Conservation (phyloP, 2,329 filamentous ascomycete genomes). For the Cercospora beticola region DNA sequence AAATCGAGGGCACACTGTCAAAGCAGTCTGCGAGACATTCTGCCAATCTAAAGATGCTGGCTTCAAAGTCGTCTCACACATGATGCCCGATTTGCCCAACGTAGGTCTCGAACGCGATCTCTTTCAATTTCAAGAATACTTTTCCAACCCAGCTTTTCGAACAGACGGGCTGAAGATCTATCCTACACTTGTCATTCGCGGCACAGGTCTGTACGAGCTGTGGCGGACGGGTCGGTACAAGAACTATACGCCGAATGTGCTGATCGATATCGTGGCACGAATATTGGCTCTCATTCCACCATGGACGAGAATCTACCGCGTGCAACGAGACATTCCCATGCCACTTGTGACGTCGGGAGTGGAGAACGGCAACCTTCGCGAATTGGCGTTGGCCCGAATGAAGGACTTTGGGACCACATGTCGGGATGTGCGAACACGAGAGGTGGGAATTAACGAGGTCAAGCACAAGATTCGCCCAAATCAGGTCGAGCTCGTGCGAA, state of each 20-base stretch:
- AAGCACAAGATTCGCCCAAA: conserved; percentile 98
- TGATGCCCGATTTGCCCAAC: conserved; percentile 99
- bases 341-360: conserved; percentile 97
- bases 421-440: conserved; percentile 90
- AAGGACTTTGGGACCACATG: conserved; percentile 98
- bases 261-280: conserved; percentile 94
- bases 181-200: conserved; percentile 92
- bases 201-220: conserved; percentile 92
- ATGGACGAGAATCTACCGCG: conserved; percentile 97
- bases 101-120: conserved; percentile 98
- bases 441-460: conserved; percentile 98
- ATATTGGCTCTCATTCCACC: conserved; percentile 92
- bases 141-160: conserved; percentile 91
- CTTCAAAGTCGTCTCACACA: conserved; percentile 98
- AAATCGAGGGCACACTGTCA: conserved; percentile 93
- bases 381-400: conserved; percentile 94
- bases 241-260: conserved; percentile 96
- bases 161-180: conserved; percentile 98
- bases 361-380: conserved; percentile 93
- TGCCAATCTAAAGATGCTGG: conserved; percentile 96
- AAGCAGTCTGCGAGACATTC: conserved; percentile 93
- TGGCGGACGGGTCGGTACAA: conserved; percentile 97
- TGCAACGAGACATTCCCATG: conserved; percentile 99
- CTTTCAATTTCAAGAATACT: conserved; percentile 96
- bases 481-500: conserved; percentile 89